phyloP scores from a whole-genome alignment of 306 rosid genomes.

The Castanea sativa region DNA sequence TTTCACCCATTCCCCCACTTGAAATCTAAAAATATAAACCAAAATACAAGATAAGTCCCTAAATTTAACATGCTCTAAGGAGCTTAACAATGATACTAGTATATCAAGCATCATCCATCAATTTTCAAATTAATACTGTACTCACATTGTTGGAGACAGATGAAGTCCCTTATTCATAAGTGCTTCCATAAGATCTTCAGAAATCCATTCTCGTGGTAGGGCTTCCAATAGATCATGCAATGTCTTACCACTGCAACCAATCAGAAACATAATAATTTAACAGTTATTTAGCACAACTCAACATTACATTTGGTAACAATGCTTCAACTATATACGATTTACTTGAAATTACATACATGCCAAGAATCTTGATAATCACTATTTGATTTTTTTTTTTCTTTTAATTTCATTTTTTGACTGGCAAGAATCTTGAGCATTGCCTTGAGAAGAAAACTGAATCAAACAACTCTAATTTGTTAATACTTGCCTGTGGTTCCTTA shows the following conservation, averaged over 20 bases:
- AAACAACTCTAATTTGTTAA: constrained; percentile 3
- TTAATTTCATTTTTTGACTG: not conserved
- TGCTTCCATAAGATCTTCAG: constrained; percentile 94
- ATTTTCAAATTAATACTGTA: not conserved
- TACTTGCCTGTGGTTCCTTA: constrained; percentile 88
- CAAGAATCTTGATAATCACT: not conserved
- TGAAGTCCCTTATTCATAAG: constrained; percentile 67
- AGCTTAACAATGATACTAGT: not conserved
- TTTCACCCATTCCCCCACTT: constrained; percentile 92
- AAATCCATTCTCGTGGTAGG: constrained; percentile 96
- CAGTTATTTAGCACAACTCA: not conserved
- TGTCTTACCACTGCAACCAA: constrained; percentile 78
- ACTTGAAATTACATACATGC: constrained; percentile 1
- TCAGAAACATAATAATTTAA: constrained; percentile 16
- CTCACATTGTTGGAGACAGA: constrained; percentile 79
- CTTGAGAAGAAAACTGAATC: constrained; percentile 10
- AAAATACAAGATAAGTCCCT: not conserved
- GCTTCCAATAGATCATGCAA: constrained; percentile 85
- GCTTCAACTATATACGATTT: constrained; percentile 5
- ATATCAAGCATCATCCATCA: constrained; percentile 2
- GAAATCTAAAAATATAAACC: constrained; percentile 48
- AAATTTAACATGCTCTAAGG: not conserved
- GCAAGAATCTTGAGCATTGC: not conserved
- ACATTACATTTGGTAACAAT: constrained; percentile 2
- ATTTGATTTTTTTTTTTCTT: no score